phyloP scores from a whole-genome alignment of 2,329 filamentous ascomycete genomes.

The Fusarium chuoi region DNA sequence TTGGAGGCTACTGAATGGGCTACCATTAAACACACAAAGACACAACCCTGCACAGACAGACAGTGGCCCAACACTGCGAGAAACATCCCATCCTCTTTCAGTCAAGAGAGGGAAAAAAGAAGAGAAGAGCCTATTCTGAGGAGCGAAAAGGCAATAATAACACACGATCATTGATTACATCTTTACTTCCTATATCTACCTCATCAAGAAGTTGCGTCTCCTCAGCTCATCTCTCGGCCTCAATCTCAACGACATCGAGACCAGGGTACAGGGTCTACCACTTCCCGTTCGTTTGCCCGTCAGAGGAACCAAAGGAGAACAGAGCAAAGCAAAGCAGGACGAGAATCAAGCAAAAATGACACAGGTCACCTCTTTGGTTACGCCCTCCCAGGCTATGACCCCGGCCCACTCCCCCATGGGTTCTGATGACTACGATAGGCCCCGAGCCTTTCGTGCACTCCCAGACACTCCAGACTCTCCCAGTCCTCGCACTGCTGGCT shows the following conservation, averaged over 20 bases:
- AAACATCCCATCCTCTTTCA: conserved; percentile 27
- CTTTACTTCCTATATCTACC: conserved; percentile 11
- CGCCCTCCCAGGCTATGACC: conserved; percentile 41
- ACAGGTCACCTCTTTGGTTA: conserved; percentile 45
- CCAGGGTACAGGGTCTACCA: conserved; percentile 19
- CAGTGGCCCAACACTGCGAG: conserved; percentile 26
- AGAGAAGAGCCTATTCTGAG: neutral
- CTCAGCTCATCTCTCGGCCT: conserved; percentile 3
- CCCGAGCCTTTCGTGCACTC: conserved; percentile 31
- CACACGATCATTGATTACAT: neutral
- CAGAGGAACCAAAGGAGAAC: neutral
- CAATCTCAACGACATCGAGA: conserved; percentile 7
- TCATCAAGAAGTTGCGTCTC: neutral
- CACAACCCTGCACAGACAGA: conserved; percentile 36
- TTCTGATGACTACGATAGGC: conserved; percentile 37
- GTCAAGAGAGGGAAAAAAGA: conserved; percentile 8
- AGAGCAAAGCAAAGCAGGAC: neutral
- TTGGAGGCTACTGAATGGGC: conserved; percentile 34
- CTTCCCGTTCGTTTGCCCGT: conserved; percentile 34
- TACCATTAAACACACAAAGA: conserved; percentile 35
- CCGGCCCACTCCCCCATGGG: conserved; percentile 40
- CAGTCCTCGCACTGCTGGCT: conserved; percentile 37
- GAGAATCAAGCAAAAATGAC: conserved; percentile 36
- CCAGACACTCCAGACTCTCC: conserved; percentile 41
- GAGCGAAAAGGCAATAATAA: neutral